Evolutionary conservation across 805 yeast species (phyloP), one percentile per base, ranked within the genome.

Genomic region (Cyberlindnera euphorbiae): DNA sequence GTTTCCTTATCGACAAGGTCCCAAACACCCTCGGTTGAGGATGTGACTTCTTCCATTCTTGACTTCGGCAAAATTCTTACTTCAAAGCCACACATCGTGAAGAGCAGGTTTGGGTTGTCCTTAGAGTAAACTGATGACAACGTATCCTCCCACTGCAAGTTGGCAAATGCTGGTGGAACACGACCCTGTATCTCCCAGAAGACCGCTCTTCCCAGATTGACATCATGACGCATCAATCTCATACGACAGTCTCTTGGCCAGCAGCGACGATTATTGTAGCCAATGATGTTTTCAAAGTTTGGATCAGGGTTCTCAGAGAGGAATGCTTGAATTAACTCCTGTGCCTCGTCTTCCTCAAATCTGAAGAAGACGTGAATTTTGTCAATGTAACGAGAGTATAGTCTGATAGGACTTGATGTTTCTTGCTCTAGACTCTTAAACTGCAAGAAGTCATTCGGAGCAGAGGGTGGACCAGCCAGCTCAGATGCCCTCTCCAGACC

Each of bases 161-260:
- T 63, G 0, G 89, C 79, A 10, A 93, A 52, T 0, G 95, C 78
- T 4, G 71, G 58, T 0, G 98, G 97, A 25, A 93, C 59, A 25
- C 97, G 69, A 13, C 82, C 79, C 27, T 77, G 69, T 24, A 93
- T 62, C 57, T 93, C 97, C 96, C 96, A 87, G 55, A 82, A 86
- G 0, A 80, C 82, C 1, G 97, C 97, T 38, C 93, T 67, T 2
- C 97, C 98, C 6, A 93, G 66, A 47, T 87, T 84, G 5, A 90
- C 97, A 62, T 93, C 98, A 40, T 79, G 82, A 29, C 96, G 70
- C 78, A 89, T 79, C 33, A 93, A 62, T 46, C 87, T 75, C 97
- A 93, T 93, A 41, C 97, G 73, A 15, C 80, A 66, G 55, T 93
- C 97, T 30, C 84, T 66, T 4, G 98, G 96, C 99, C 99, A 93